Base-by-base conservation (phyloP, 768 basidiomycete species). In the Mycena kentingensis region DNA sequence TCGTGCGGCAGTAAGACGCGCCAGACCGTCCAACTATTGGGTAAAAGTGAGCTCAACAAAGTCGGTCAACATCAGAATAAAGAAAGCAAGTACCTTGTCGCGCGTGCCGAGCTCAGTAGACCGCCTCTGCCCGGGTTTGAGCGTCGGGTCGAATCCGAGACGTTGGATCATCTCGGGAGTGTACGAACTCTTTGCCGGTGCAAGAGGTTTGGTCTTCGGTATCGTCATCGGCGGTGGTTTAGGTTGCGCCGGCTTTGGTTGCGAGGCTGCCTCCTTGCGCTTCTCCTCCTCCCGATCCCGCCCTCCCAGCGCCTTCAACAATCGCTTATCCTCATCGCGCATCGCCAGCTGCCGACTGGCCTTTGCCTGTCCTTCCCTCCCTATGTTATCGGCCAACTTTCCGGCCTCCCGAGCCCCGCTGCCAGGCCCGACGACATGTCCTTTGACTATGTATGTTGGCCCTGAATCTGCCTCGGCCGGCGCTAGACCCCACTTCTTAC, bases 371-470 rank as follows among this genome's bases (percentile, higher is more conserved):
- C 87, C 86, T 48, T 87, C 87, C 16, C 93, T 76, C 1, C 93
- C 93, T 32, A 94, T 74, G 51, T 74, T 83, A 69, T 96, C 94
- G 1, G 77, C 65, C 3, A 84, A 73, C 46, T 60, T 54, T 35
- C 68, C 63, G 13, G 71, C 63, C 48, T 75, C 75, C 2, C 57
- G 68, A 24, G 65, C 52, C 26, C 63, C 65, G 2, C 78, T 81
- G 27, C 79, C 64, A 2, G 78, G 81, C 27, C 79, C 76, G 10
- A 93, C 77, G 47, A 92, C 74, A 52, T 91, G 89, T 2, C 93
- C 91, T 0, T 85, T 84, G 19, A 95, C 77, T 37, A 96, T 76
- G 62, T 96, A 97, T 6, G 92, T 91, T 47, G 85, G 71, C 15
- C 69, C 68, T n/a, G 57, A 61, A 4, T 68, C 64, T 8, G 73